Evolutionary conservation across 2,329 filamentous ascomycete genomes (phyloP), one percentile per base, ranked within the genome.

Genomic region (Trichoderma koningii): DNA sequence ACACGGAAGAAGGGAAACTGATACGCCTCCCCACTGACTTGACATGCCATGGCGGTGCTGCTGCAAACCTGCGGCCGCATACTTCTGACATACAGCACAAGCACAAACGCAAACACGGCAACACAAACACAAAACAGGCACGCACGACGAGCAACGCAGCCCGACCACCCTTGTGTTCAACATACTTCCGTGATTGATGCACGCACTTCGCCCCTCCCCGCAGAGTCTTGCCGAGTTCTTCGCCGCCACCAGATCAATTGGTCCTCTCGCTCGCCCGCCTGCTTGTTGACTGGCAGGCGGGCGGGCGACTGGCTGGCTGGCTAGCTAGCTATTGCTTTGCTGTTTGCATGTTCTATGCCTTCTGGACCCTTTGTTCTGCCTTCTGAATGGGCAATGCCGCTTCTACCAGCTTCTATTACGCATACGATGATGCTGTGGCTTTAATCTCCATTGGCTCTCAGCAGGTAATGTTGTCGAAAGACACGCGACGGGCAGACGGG

Each of bases 201-300:
- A 62, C 59, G 50, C 50, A 62, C 59, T 62, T 62, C 48, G 38
- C 47, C 59, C 59, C 47, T 50, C 59, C 50, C 59, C 34, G 48
- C 48, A 53, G 44, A 62, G 38, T 53, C 34, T 14, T 45, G 59
- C 59, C 59, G 59, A 62, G 48, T 23, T 47, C 59, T 23, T 62
- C 59, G 41, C 59, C 59, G 59, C 41, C 59, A 38, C 34, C 12
- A 14, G 34, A 5, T 3, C 34, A 38, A 38, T 38, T 30, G 30
- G 34, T 14, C 34, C 12, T 14, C 34, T 38, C 34, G 34, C 34
- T 34, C 30, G 12, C 34, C 34, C 34, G 34, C 10, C 34, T 10
- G 12, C 34, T 3, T 2, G 21, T 23, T 3, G 3, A 23, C 21
- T 2, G 3, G 21, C 21, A 23, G 21, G 21, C 21, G 21, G 21